Evolutionary conservation across 192 early-diverging fungal species (phyloP).

Genomic region (Linnemannia hyalina): DNA sequence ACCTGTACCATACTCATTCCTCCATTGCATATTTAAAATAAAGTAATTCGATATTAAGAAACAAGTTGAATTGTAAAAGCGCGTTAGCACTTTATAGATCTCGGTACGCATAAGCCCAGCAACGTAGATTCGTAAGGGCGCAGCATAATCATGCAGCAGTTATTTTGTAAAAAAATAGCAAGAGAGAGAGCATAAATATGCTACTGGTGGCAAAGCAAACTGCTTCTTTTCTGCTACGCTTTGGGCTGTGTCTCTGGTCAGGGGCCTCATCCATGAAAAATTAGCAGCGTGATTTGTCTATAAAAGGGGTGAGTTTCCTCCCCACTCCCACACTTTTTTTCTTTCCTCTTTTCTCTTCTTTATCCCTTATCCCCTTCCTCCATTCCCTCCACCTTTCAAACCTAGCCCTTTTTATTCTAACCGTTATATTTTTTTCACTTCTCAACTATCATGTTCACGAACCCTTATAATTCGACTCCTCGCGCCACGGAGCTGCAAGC

Average conservation of each 20-base stretch:
- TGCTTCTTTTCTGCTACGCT: not conserved
- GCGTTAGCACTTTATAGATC: not conserved
- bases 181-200: not conserved
- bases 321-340: not conserved
- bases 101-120: not conserved
- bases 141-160: not conserved
- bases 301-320: not conserved
- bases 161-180: not conserved
- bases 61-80: not conserved
- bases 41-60: not conserved
- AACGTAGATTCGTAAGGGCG: not conserved
- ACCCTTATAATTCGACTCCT: not conserved
- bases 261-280: not conserved
- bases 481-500: not conserved
- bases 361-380: not conserved
- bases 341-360: no score
- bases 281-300: not conserved
- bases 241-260: not conserved
- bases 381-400: not conserved
- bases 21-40: not conserved
- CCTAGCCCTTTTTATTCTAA: not conserved
- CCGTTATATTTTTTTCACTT: not conserved
- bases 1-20: not conserved
- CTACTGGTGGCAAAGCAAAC: not conserved
- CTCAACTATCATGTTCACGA: not conserved